Evolutionary conservation across 306 rosid species (phyloP).

Genomic region (Vigna mungo): DNA sequence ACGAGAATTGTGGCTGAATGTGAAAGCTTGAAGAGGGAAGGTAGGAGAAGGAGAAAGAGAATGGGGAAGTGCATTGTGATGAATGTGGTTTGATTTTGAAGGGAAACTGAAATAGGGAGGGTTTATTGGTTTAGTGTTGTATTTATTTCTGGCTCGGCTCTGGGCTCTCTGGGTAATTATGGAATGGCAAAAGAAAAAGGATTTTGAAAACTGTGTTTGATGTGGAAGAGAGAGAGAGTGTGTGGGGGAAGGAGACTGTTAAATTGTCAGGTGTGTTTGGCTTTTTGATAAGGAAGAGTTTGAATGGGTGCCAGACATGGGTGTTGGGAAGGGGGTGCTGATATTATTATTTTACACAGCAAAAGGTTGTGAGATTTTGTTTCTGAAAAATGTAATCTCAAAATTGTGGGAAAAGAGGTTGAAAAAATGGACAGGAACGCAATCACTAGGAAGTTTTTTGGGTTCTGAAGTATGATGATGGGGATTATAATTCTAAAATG

Average conservation of each 20-base stretch:
- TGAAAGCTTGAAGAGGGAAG: slow-evolving; percentile 57
- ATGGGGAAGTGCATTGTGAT: slow-evolving; percentile 61
- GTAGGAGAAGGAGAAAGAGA: slow-evolving; percentile 47
- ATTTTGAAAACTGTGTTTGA: slow-evolving; percentile 62
- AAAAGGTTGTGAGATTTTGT: slow-evolving; percentile 69
- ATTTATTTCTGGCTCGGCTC: slow-evolving; percentile 33
- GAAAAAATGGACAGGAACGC: slow-evolving; percentile 12
- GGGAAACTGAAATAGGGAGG: slow-evolving; percentile 30
- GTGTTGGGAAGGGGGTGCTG: slow-evolving; percentile 54
- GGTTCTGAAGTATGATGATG: slow-evolving; percentile 65
- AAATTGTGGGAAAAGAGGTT: slow-evolving; percentile 28
- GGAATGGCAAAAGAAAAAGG: slow-evolving; percentile 49
- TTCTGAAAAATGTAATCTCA: slow-evolving; percentile 40
- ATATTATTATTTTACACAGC: slow-evolving; percentile 52
- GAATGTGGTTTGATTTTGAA: slow-evolving; percentile 37
- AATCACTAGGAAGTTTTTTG: slow-evolving; percentile 40
- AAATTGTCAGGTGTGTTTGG: slow-evolving; percentile 68
- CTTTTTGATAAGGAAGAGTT: slow-evolving; percentile 62
- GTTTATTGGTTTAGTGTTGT: slow-evolving; percentile 31
- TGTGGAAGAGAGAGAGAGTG: slow-evolving; percentile 40
- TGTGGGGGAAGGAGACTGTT: slow-evolving; percentile 56
- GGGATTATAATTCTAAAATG: slow-evolving; percentile 90
- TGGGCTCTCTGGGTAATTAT: slow-evolving; percentile 40
- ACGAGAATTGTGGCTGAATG: slow-evolving; percentile 65
- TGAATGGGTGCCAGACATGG: slow-evolving; percentile 74